Conservation (phyloP, 2,329 filamentous ascomycete genomes). For the Fusarium sp. region DNA sequence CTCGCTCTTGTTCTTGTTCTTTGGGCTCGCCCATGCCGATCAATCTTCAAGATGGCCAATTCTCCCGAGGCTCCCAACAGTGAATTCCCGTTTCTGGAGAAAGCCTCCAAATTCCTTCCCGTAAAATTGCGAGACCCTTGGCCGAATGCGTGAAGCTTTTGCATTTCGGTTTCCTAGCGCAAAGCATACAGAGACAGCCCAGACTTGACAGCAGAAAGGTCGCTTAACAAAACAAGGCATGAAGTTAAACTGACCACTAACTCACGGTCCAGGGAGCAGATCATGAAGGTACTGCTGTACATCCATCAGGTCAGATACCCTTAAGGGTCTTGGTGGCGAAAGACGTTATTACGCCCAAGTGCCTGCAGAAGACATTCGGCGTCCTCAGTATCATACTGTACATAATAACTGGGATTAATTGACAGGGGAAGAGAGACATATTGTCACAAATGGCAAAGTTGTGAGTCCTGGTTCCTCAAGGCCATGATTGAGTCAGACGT, state of each 20-base stretch:
- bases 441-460: slow-evolving; percentile 10
- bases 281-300: slow-evolving; percentile 7
- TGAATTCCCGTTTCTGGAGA: slow-evolving; percentile 18
- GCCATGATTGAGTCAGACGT: slow-evolving; percentile 10
- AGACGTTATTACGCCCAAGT: slow-evolving; percentile 25
- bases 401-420: slow-evolving; percentile 8
- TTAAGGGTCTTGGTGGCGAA: slow-evolving; percentile 21
- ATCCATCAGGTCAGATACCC: slow-evolving; percentile 6
- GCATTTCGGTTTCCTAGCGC: slow-evolving; percentile 18
- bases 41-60: slow-evolving; percentile 15
- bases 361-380: slow-evolving; percentile 20
- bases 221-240: slow-evolving; percentile 5
- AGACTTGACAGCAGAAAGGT: neutral
- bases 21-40: slow-evolving; percentile 37
- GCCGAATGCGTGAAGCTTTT: slow-evolving; percentile 16
- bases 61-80: neutral
- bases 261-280: slow-evolving; percentile 2
- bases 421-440: slow-evolving; percentile 8
- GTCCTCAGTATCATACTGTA: slow-evolving; percentile 21
- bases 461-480: neutral
- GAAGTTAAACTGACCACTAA: slow-evolving; percentile 10
- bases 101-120: slow-evolving; percentile 4
- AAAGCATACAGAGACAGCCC: slow-evolving; percentile 17
- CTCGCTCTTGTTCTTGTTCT: neutral
- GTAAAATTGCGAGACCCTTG: slow-evolving; percentile 16